A percentile compares a stretch with the other conserved stretches of the same genome.
These are phyloP conservation scores for Saccharomyces jurei DNA, from an alignment of 805 yeast species.

Conservation along the genomic window DNA sequence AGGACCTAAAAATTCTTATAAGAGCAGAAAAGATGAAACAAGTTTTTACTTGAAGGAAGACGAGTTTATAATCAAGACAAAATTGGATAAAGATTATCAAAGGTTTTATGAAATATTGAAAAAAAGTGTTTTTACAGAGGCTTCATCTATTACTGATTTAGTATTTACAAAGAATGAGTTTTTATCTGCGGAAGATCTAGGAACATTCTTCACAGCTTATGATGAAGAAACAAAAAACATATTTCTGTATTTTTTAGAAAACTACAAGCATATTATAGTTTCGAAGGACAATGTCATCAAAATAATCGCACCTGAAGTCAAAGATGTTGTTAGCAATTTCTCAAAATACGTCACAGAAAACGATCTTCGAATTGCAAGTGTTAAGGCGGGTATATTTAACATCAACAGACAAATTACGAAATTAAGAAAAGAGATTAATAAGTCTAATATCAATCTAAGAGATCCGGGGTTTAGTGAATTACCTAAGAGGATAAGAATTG, in stretches of 20 bases:
- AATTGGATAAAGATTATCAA: slow-evolving; percentile 9
- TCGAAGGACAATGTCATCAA: slow-evolving; percentile 14
- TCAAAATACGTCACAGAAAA: slow-evolving; percentile 25
- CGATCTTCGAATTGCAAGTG: slow-evolving; percentile 28
- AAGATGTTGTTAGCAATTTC: slow-evolving; percentile 12
- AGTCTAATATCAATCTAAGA: slow-evolving; percentile 14
- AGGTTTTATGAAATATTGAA: slow-evolving; percentile 7
- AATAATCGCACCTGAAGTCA: slow-evolving; percentile 11
- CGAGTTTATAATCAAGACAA: slow-evolving; percentile 9
- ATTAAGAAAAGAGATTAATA: slow-evolving; percentile 14
- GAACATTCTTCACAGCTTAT: slow-evolving; percentile 1
- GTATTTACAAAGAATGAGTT: slow-evolving; percentile 16
- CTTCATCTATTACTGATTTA: slow-evolving; percentile 18
- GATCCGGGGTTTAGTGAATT: slow-evolving; percentile 16
- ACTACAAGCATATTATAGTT: slow-evolving; percentile 11
- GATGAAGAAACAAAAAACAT: slow-evolving; percentile 11
- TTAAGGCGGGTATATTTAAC: slow-evolving; percentile 23
- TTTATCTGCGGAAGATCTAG: slow-evolving; percentile 7
- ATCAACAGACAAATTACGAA: slow-evolving; percentile 16
- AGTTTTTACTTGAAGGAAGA: slow-evolving; percentile 15
- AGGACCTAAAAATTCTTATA: slow-evolving; percentile 1
- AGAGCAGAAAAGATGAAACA: slow-evolving; percentile 11
- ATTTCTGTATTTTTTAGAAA: slow-evolving; percentile 15
- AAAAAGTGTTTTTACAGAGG: slow-evolving; percentile 10
- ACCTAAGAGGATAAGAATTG: slow-evolving; percentile 26